Evolutionary conservation across 257 asterid genomes (phyloP).

Genomic region (Nicotiana otophora): DNA sequence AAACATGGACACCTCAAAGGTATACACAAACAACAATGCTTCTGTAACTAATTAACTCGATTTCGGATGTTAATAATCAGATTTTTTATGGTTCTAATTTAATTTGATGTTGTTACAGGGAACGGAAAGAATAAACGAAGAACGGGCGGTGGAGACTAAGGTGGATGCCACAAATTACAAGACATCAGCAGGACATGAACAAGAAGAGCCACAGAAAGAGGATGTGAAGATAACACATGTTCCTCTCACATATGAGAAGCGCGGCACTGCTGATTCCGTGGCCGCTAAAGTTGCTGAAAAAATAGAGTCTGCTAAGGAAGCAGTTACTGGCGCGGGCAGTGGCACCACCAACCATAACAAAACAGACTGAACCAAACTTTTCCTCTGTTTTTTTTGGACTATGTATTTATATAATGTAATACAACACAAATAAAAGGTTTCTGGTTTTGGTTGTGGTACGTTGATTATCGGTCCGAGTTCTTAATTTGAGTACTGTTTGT

Average conservation of each 20-base stretch:
- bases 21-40: neutral
- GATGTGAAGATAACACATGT: slow-evolving; percentile 36
- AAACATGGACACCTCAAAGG: slow-evolving; percentile 23
- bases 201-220: slow-evolving; percentile 22
- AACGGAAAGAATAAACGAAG: slow-evolving; percentile 22
- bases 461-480: too few species aligned
- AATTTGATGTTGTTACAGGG: slow-evolving; percentile 20
- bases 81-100: neutral
- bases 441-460: neutral
- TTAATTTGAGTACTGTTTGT: too few species aligned
- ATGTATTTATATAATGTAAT: neutral
- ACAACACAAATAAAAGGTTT: neutral
- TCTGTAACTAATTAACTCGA: neutral
- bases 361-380: neutral
- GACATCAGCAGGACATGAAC: slow-evolving; percentile 28
- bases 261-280: slow-evolving; percentile 1
- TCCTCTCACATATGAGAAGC: slow-evolving; percentile 12
- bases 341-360: neutral
- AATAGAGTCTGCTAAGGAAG: slow-evolving; percentile 26
- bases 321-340: neutral
- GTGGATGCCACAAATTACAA: slow-evolving; percentile 40
- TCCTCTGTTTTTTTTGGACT: neutral
- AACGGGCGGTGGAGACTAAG: slow-evolving; percentile 28
- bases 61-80: neutral
- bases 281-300: slow-evolving; percentile 24